Base-by-base conservation (phyloP, 2,329 filamentous ascomycete species). In the Helotiales sp. region DNA sequence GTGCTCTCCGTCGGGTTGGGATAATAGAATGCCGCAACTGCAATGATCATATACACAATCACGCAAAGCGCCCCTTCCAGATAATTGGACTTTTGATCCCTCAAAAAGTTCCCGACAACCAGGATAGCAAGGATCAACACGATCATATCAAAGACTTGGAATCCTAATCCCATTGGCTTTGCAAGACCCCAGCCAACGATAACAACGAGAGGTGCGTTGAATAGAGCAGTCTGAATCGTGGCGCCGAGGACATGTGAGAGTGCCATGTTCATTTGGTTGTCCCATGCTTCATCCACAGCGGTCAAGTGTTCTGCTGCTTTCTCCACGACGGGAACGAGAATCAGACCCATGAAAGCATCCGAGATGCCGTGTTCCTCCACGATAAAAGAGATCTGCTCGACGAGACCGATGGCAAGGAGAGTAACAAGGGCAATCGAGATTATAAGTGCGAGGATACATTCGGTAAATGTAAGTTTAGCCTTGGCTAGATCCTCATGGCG, bases 71-170 rank as follows among this genome's bases (percentile, higher is more conserved):
- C 82, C 2, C 93, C 93, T 72, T 97, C 93, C 5, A 97, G 81
- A 69, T 96, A 97, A 70, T 96, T 96, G 60, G 86, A 91, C 79
- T 95, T 95, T 64, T 90, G 86, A 70, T 97, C 93, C 44, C 91
- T 81, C 53, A 97, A 75, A 74, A 96, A 96, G 63, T 91, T 90
- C 1, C 93, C 91, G 42, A 96, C 90, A 0, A 92, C 91, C 36
- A 97, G 79, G 66, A 96, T 93, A 27, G 90, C 84, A 19, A 97
- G 80, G 55, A 97, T 85, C 15, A 97, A 78, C 62, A 96, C 81
- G 55, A 89, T 83, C n/a, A 96, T 82, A 75, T 96, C 90, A 76
- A 96, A 96, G 10, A 92, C 79, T 65, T 95, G 89, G 71, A 96
- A 97, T 70, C 91, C 87, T 49, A 96, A 79, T 62, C 89, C 86